phyloP scores from a whole-genome alignment of 495 filamentous ascomycete genomes.

The Aspergillus sparsus region DNA sequence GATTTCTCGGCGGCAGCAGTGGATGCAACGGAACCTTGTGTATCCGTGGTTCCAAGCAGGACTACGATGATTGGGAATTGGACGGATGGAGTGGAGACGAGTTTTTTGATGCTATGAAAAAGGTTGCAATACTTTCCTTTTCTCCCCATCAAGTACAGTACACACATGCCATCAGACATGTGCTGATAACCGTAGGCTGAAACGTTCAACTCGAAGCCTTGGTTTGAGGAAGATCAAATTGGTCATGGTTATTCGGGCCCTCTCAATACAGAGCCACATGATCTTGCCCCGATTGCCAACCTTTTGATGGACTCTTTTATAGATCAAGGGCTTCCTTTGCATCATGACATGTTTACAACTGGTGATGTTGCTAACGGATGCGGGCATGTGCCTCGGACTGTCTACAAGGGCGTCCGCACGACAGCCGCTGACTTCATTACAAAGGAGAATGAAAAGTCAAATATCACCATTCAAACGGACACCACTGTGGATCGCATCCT shows the following conservation, averaged over 20 bases:
- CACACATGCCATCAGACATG: neutral
- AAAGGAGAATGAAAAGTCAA: conserved; percentile 36
- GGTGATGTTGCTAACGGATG: conserved; percentile 52
- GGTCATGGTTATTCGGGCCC: conserved; percentile 48
- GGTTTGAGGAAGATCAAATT: conserved; percentile 41
- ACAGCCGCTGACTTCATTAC: conserved; percentile 51
- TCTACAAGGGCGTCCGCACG: conserved; percentile 49
- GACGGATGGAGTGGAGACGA: conserved; percentile 57
- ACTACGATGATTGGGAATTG: conserved; percentile 62
- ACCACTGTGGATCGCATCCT: conserved; percentile 41
- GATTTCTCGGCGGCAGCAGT: conserved; percentile 59
- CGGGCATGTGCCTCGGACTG: conserved; percentile 52
- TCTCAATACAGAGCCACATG: conserved; percentile 50
- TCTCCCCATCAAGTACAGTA: neutral
- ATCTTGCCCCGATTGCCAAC: conserved; percentile 51
- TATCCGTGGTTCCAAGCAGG: conserved; percentile 58
- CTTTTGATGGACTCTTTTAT: conserved; percentile 49
- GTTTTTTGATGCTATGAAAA: conserved; percentile 54
- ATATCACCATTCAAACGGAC: conserved; percentile 41
- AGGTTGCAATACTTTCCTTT: conserved; percentile 32
- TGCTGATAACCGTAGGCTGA: conserved; percentile 36
- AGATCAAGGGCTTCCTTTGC: conserved; percentile 45
- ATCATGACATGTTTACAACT: conserved; percentile 53
- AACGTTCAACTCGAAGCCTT: conserved; percentile 48
- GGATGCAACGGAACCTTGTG: conserved; percentile 65